These are phyloP conservation scores for Moniliophthora roreri DNA, from an alignment of 1,284 basidiomycete species.

Conservation along the genomic window DNA sequence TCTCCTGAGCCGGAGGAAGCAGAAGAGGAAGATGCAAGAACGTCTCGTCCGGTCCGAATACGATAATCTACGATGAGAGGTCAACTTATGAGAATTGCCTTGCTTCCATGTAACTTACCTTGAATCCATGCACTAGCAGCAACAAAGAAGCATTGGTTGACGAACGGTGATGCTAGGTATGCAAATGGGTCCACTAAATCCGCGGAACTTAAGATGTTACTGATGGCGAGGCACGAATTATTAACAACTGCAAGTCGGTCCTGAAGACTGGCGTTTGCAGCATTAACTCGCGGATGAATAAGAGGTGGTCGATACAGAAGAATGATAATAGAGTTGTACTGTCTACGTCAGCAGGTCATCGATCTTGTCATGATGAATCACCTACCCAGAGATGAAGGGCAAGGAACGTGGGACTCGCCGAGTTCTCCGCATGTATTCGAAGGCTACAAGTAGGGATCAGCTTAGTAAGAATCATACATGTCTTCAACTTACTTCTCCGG, in stretches of 20 bases:
- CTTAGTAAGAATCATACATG: background rate
- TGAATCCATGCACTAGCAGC: conserved; percentile 15
- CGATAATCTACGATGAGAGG: conserved; percentile 9
- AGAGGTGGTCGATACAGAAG: conserved; percentile 15
- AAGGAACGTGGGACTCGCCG: conserved; percentile 10
- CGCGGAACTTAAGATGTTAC: conserved; percentile 13
- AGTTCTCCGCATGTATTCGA: conserved; percentile 6
- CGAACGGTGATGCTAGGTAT: conserved; percentile 13
- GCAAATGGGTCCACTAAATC: conserved; percentile 14
- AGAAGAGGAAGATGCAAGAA: conserved; percentile 8
- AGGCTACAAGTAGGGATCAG: conserved; percentile 4
- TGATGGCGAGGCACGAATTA: conserved; percentile 13
- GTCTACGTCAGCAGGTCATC: background rate
- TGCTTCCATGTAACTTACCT: conserved; percentile 3
- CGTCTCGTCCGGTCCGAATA: conserved; percentile 12
- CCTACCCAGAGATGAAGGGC: conserved; percentile 16
- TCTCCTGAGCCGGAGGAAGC: background rate
- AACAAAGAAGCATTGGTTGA: conserved; percentile 16
- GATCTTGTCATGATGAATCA: background rate
- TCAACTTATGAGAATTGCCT: background rate
- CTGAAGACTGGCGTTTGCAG: conserved; percentile 9
- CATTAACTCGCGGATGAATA: conserved; percentile 13
- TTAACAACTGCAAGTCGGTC: conserved; percentile 15
- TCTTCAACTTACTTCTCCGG: conserved; percentile 10
- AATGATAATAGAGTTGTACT: conserved; percentile 16